Percentiles rank a stretch among this genome's conserved stretches.
phyloP scores from a whole-genome alignment of 2,329 filamentous ascomycete genomes.

The Lasiodiplodia citricola region DNA sequence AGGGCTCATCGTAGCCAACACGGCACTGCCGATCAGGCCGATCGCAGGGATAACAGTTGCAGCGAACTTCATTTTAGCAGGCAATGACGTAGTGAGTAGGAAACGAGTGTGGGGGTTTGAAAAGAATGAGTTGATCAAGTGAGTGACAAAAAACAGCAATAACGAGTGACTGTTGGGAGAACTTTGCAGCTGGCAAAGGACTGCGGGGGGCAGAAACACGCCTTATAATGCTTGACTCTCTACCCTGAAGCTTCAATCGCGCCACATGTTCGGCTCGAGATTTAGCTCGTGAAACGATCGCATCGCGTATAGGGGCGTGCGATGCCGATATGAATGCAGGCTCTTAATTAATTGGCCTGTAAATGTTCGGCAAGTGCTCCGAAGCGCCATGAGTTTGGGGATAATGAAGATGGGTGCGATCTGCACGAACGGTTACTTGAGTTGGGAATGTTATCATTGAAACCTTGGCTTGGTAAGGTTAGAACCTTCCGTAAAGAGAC shows the following conservation, averaged over 20 bases:
- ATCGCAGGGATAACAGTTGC: neutral
- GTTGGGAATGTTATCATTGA: neutral
- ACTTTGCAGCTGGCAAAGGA: neutral
- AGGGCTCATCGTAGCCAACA: slow-evolving; percentile 14
- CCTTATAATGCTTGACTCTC: neutral
- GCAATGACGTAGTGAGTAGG: neutral
- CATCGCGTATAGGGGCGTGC: neutral
- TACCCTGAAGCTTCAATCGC: neutral
- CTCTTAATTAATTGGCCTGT: neutral
- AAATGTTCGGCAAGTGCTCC: neutral
- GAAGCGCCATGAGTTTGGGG: neutral
- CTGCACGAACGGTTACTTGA: neutral
- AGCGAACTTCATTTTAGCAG: neutral
- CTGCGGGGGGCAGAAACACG: neutral
- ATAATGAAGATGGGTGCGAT: neutral
- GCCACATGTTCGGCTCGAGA: neutral
- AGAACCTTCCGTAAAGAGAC: neutral
- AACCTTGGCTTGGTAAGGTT: neutral
- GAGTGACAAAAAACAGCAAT: neutral
- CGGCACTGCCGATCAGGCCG: neutral
- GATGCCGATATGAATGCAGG: neutral
- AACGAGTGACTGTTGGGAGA: neutral
- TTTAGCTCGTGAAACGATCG: neutral
- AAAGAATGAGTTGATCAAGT: neutral
- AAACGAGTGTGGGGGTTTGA: too few species aligned